phyloP scores from a whole-genome alignment of 371 early-diverging fungal species.

The Dichotomocladium elegans region DNA sequence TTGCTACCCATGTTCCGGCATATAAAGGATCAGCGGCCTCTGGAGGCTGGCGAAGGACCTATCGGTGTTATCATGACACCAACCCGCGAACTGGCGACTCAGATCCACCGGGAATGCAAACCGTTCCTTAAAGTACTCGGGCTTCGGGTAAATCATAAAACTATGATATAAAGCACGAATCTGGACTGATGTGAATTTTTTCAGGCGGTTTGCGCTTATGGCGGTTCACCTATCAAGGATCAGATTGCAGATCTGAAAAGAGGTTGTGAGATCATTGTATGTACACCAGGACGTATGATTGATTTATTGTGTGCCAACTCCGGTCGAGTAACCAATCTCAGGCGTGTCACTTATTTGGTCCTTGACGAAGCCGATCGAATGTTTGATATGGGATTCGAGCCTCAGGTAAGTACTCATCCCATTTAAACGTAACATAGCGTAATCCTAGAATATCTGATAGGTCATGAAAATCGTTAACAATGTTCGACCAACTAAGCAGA shows the following conservation, averaged over 20 bases:
- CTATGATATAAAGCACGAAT: background rate
- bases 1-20: slow-evolving; percentile 96
- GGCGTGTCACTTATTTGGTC: slow-evolving; percentile 94
- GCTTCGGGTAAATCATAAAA: slow-evolving; percentile 36
- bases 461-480: slow-evolving; percentile 95
- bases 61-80: slow-evolving; percentile 98
- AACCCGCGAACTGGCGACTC: slow-evolving; percentile 98
- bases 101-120: slow-evolving; percentile 93
- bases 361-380: slow-evolving; percentile 99
- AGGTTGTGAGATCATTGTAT: slow-evolving; percentile 98
- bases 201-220: slow-evolving; percentile 93
- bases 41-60: slow-evolving; percentile 88
- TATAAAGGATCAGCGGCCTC: slow-evolving; percentile 90
- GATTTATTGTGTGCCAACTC: slow-evolving; percentile 96
- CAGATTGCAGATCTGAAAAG: slow-evolving; percentile 97
- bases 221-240: slow-evolving; percentile 97
- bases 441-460: slow-evolving; percentile 14
- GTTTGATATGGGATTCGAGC: slow-evolving; percentile 99
- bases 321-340: slow-evolving; percentile 93
- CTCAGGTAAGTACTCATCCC: slow-evolving; percentile 64
- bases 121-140: slow-evolving; percentile 82
- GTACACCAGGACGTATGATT: slow-evolving; percentile 99
- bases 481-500: slow-evolving; percentile 92
- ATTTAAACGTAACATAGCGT: background rate
- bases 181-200: background rate